Percentiles rank a stretch among this genome's conserved stretches.
These are phyloP conservation scores for Eutrema heterophyllum DNA, from an alignment of 345 rosid genomes.

Conservation along the genomic window DNA sequence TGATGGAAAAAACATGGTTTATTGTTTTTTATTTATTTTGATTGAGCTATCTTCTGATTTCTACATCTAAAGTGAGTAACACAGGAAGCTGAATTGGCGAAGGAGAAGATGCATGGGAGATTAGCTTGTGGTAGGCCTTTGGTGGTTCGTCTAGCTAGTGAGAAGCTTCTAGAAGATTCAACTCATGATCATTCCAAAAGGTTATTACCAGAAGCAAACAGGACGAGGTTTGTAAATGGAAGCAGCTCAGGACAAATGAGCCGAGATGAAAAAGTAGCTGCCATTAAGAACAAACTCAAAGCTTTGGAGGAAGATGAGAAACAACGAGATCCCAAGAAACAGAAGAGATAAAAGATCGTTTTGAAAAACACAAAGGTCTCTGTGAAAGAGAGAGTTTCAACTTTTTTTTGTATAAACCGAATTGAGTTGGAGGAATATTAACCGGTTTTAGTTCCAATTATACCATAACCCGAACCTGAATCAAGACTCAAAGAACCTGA, in stretches of 20 bases:
- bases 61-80: conserved; percentile 74
- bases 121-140: conserved; percentile 55
- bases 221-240: conserved; percentile 32
- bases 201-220: conserved; percentile 34
- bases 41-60: conserved; percentile 49
- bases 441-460: not conserved
- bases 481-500: too few relatives aligned
- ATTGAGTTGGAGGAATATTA: not conserved
- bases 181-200: conserved; percentile 34
- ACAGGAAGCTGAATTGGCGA: conserved; percentile 96
- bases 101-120: conserved; percentile 93
- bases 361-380: not conserved
- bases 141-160: too few relatives aligned
- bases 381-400: not conserved
- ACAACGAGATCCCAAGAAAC: conserved; percentile 52
- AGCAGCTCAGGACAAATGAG: conserved; percentile 51
- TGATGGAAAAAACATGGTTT: not conserved
- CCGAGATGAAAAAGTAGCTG: conserved; percentile 69
- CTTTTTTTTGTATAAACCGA: not conserved
- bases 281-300: conserved; percentile 86
- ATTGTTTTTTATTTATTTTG: not conserved
- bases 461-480: not conserved
- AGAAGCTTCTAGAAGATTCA: conserved; percentile 13
- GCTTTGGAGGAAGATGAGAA: conserved; percentile 59
- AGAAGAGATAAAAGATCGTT: conserved; percentile 31